These are phyloP conservation scores for Blepharisma stoltei DNA, from an alignment of 73 alveolate genomes.

Conservation along the genomic window DNA sequence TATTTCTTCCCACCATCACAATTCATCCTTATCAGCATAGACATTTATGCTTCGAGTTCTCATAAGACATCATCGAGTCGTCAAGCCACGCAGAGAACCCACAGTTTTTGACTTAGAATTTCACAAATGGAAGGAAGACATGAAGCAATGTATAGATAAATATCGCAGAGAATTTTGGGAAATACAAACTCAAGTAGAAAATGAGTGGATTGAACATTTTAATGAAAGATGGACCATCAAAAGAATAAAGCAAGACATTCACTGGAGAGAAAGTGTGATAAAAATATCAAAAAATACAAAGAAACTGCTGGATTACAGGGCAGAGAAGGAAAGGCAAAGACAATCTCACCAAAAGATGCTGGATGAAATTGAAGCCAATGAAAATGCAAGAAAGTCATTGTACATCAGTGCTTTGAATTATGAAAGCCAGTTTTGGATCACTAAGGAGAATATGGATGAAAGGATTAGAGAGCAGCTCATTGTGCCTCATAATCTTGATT, in stretches of 20 bases:
- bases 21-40: too few relatives aligned
- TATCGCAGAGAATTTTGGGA: slow-evolving; percentile 21
- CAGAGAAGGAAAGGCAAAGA: background rate
- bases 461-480: background rate
- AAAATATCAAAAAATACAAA: background rate
- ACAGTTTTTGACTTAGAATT: background rate
- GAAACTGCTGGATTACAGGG: background rate
- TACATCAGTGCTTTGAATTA: background rate
- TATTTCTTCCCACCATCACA: too few relatives aligned
- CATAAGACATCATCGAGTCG: background rate
- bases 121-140: background rate
- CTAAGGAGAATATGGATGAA: background rate
- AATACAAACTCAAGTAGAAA: slow-evolving; percentile 21
- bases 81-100: background rate
- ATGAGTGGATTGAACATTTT: slow-evolving; percentile 4
- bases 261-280: background rate
- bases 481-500: slow-evolving; percentile 10
- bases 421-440: slow-evolving; percentile 9
- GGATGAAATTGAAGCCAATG: background rate
- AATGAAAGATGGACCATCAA: background rate
- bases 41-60: background rate
- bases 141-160: background rate
- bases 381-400: background rate
- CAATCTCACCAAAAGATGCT: background rate
- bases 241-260: background rate